These are phyloP conservation scores for Acanthamoeba sp. DNA, from an alignment of 208 protist genomes.

Conservation along the genomic window DNA sequence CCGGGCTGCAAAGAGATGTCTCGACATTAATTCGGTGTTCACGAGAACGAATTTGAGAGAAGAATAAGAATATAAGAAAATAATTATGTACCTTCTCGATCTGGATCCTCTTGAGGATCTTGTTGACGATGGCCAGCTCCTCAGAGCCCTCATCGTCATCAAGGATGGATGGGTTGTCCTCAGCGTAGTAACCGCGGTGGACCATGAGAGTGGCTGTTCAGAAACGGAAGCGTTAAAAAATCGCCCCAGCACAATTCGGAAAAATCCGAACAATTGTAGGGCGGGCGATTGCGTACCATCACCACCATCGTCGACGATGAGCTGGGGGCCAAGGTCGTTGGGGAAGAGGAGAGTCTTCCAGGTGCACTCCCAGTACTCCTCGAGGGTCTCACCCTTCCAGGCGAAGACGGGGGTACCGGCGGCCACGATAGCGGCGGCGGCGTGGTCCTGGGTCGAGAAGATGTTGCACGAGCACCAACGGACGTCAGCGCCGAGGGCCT, in stretches of 20 bases:
- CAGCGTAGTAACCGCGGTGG: slow-evolving; percentile 82
- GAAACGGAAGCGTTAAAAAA: slow-evolving; percentile 23
- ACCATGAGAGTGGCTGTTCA: slow-evolving; percentile 81
- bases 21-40: not conserved
- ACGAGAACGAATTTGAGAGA: not conserved
- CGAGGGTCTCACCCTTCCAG: slow-evolving; percentile 99
- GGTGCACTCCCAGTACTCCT: slow-evolving; percentile 99
- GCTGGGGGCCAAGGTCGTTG: slow-evolving; percentile 93
- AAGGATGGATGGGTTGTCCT: slow-evolving; percentile 86
- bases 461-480: slow-evolving; percentile 97
- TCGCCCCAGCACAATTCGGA: slow-evolving; percentile 92
- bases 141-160: slow-evolving; percentile 89
- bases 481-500: slow-evolving; percentile 97
- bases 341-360: slow-evolving; percentile 94
- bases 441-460: slow-evolving; percentile 99
- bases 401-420: slow-evolving; percentile 97
- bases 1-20: too few species aligned
- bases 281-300: slow-evolving; percentile 90
- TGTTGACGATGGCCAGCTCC: slow-evolving; percentile 88
- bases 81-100: slow-evolving; percentile 78
- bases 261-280: not conserved
- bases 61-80: not conserved
- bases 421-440: slow-evolving; percentile 95
- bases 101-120: slow-evolving; percentile 85
- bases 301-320: slow-evolving; percentile 99